Evolutionary conservation across 768 basidiomycete genomes (phyloP), one percentile per base, ranked within the genome.

Genomic region (Glaciozyma martinii): DNA sequence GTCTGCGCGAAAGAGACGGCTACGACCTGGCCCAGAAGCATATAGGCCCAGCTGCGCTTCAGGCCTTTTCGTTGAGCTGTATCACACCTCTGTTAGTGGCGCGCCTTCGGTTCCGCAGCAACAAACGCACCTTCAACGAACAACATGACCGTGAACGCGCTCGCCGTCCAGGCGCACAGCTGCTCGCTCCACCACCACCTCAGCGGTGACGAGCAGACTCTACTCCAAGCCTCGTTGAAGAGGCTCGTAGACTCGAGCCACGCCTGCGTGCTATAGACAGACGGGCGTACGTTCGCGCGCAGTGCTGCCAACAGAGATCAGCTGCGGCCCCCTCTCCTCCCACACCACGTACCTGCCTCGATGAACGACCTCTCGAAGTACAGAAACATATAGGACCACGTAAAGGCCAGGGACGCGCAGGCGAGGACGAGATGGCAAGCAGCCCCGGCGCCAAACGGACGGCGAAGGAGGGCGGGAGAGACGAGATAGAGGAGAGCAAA

Each of bases 141-240:
- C 1, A 86, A 71, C 63, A 84, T 80, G 2, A 82, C 73, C 0
- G 83, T 83, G 81, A 83, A 83, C 21, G 80, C 76, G 1, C 83
- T 82, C 9, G 79, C 81, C 6, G 85, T 84, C 76, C 80, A 85
- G 27, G 83, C 70, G 72, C 83, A 85, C 19, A 85, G 74, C 71
- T 85, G 83, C 73, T 85, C 81, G 67, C 82, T 83, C 83, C 85
- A 85, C 85, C 85, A 86, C 85, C 85, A 86, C 56, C 81, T 82
- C 52, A 79, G 63, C 0, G 78, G 75, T 37, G 79, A 78, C 27
- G 74, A 77, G 71, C 80, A 83, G 19, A 82, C 80, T 58, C 68
- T 69, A 21, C 44, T n/a, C 72, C 72, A 73, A 32, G 72, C 72
- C 62, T 73, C 62, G 15, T 71, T 43, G 63, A 73, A 73, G 9